A percentile compares a stretch with the other conserved stretches of the same genome.
phyloP scores from a whole-genome alignment of 768 basidiomycete genomes.

The Favolaschia claudopus region DNA sequence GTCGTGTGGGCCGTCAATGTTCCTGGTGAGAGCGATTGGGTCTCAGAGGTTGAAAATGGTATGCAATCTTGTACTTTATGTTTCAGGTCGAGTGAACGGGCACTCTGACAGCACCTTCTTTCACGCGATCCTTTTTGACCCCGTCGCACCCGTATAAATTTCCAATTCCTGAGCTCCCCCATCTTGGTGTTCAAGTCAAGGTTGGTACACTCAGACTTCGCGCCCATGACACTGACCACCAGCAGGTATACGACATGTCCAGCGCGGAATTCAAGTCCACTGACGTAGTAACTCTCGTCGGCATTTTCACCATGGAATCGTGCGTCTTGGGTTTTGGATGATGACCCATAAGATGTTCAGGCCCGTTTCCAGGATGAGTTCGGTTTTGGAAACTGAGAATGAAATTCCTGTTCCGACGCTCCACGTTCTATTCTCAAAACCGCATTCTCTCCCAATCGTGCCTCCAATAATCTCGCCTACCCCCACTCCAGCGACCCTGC shows the following conservation, averaged over 20 bases:
- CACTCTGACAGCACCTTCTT: neutral
- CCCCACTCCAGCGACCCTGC: constrained; percentile 35
- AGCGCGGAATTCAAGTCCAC: constrained; percentile 62
- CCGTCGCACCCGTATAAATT: constrained; percentile 63
- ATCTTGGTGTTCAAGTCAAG: constrained; percentile 80
- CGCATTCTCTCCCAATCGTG: constrained; percentile 49
- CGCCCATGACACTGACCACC: neutral
- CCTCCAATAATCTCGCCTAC: constrained; percentile 38
- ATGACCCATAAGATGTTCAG: neutral
- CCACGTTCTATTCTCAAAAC: constrained; percentile 67
- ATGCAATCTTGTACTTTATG: neutral
- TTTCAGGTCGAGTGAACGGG: neutral
- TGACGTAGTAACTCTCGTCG: constrained; percentile 73
- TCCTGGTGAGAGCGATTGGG: constrained; percentile 74
- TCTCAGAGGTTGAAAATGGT: constrained; percentile 38
- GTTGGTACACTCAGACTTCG: constrained; percentile 43
- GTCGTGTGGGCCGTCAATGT: constrained; percentile 79
- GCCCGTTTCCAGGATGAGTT: constrained; percentile 41
- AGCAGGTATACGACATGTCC: constrained; percentile 66
- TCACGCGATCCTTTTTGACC: neutral
- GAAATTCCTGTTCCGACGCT: constrained; percentile 63
- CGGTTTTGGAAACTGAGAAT: constrained; percentile 47
- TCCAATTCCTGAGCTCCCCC: constrained; percentile 58
- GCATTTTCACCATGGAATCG: constrained; percentile 74
- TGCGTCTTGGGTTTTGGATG: constrained; percentile 42